Evolutionary conservation across 805 yeast genomes (phyloP).

Genomic region (Candida arabinofermentans): DNA sequence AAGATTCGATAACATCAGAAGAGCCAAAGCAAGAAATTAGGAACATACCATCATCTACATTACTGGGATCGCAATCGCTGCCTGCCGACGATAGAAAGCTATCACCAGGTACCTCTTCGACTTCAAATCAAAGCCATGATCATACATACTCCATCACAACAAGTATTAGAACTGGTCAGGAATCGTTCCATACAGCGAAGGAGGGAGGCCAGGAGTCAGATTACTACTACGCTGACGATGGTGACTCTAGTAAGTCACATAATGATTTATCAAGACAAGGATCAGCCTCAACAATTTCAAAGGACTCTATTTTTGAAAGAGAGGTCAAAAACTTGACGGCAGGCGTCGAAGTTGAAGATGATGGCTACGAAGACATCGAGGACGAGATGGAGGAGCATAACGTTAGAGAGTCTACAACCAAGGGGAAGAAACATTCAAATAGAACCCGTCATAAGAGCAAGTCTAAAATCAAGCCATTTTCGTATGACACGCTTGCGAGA

Average conservation of each 20-base stretch:
- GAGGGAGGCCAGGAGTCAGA: constrained; percentile 3
- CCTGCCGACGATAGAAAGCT: no score
- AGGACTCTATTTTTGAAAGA: constrained; percentile 15
- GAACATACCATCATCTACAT: no score
- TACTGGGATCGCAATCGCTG: no score
- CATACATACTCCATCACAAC: constrained; percentile 10
- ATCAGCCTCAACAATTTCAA: constrained; percentile 13
- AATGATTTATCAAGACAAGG: constrained; percentile 2
- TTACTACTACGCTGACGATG: not conserved
- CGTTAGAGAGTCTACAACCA: not conserved
- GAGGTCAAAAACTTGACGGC: constrained; percentile 1
- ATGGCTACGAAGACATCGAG: constrained; percentile 19
- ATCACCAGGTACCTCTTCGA: not conserved
- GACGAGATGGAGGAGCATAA: constrained; percentile 4
- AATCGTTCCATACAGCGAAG: constrained; percentile 24
- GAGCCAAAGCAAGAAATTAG: no score
- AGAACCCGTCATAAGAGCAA: constrained; percentile 16
- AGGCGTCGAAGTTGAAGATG: constrained; percentile 7
- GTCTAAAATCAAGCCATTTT: constrained; percentile 30
- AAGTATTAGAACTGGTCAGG: constrained; percentile 18
- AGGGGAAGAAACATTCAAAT: constrained; percentile 1
- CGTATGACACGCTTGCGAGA: constrained; percentile 43
- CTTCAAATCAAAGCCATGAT: not conserved
- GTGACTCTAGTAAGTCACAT: not conserved
- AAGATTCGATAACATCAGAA: no score